Evolutionary conservation across 1,139 yeast genomes (phyloP).

Genomic region (Sporopachydermia cereana): DNA sequence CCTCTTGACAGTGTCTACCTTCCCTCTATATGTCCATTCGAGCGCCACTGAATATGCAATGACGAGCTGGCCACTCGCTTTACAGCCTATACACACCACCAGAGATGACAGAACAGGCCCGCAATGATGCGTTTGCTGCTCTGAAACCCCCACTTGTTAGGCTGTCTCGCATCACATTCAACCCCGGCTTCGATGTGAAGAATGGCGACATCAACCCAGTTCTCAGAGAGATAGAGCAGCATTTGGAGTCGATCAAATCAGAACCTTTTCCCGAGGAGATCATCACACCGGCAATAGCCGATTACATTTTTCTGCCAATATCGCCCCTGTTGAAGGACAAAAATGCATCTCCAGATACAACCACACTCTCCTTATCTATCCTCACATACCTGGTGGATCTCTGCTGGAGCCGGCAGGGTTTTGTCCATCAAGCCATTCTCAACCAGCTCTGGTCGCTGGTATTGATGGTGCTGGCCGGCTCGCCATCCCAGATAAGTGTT

Average conservation of each 20-base stretch:
- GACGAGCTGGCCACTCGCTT: too few relatives aligned
- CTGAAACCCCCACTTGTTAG: constrained; percentile 13
- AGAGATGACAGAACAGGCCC: constrained; percentile 2
- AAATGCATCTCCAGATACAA: constrained; percentile 29
- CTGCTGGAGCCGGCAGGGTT: constrained; percentile 35
- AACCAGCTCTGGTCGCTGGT: constrained; percentile 39
- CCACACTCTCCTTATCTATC: constrained; percentile 29
- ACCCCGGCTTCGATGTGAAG: background rate
- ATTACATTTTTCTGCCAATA: constrained; percentile 51
- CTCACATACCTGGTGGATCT: constrained; percentile 29
- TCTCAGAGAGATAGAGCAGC: constrained; percentile 18
- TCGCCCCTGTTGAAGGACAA: constrained; percentile 37
- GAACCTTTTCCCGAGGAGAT: constrained; percentile 8
- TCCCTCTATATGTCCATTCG: too few relatives aligned
- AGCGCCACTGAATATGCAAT: too few relatives aligned
- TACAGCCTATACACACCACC: too few relatives aligned
- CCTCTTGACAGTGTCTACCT: too few relatives aligned
- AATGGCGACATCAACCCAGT: background rate
- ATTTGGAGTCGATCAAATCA: constrained; percentile 14
- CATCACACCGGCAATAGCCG: constrained; percentile 36
- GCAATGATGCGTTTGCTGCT: constrained; percentile 8
- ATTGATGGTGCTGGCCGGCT: constrained; percentile 35
- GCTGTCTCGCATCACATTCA: constrained; percentile 8
- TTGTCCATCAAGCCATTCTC: constrained; percentile 30
- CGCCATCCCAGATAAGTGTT: constrained; percentile 23